Percentiles rank a stretch among this genome's conserved stretches.
Evolutionary conservation across 2,329 filamentous ascomycete species (phyloP).

Genomic region (Diaporthe sp.): DNA sequence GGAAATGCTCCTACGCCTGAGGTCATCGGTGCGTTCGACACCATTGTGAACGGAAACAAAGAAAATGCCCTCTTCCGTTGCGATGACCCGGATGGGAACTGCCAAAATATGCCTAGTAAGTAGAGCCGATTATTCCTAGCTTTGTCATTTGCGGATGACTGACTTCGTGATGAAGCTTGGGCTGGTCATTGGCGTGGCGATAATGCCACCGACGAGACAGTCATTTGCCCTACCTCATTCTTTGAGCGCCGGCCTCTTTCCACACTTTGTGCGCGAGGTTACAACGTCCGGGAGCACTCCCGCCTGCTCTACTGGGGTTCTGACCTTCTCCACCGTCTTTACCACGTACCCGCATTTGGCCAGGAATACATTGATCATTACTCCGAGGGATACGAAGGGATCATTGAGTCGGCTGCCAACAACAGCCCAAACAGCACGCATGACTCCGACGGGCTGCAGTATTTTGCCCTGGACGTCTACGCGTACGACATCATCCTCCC

Average conservation of each 20-base stretch:
- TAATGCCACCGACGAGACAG: conserved; percentile 74
- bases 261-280: conserved; percentile 70
- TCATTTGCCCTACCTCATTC: conserved; percentile 75
- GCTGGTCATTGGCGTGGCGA: conserved; percentile 75
- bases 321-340: conserved; percentile 74
- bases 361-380: conserved; percentile 72
- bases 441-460: conserved; percentile 73
- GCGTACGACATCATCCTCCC: conserved; percentile 73
- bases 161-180: conserved; percentile 58
- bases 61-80: conserved; percentile 71
- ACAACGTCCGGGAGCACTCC: conserved; percentile 65
- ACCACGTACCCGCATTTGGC: conserved; percentile 70
- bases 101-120: conserved; percentile 43
- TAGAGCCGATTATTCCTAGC: neutral
- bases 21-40: conserved; percentile 71
- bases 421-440: conserved; percentile 59
- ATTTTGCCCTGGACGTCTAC: conserved; percentile 76
- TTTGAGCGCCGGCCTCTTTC: conserved; percentile 65
- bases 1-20: conserved; percentile 67
- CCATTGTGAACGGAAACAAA: conserved; percentile 68
- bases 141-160: neutral
- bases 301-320: conserved; percentile 73
- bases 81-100: conserved; percentile 76
- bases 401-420: conserved; percentile 60
- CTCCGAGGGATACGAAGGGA: conserved; percentile 66